Conservation (phyloP, 2,329 filamentous ascomycete genomes). For the Epichloe gansuensis region DNA sequence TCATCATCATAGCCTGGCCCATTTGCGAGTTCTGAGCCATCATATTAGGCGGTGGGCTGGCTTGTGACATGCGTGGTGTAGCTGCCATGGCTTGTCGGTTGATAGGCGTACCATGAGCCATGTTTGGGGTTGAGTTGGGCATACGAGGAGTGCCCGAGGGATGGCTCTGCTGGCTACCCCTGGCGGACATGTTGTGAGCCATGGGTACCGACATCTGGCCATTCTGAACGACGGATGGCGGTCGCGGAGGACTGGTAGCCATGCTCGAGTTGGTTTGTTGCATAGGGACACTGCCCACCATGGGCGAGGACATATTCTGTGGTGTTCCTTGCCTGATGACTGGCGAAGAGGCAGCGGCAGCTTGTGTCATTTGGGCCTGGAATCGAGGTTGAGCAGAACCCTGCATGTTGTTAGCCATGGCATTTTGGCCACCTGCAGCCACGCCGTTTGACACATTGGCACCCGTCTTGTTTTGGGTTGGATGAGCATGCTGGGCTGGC, state of each 20-base stretch:
- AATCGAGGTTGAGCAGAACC: conserved; percentile 33
- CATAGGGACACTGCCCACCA: conserved; percentile 50
- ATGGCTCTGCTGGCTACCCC: conserved; percentile 55
- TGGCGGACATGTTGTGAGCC: conserved; percentile 48
- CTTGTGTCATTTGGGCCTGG: conserved; percentile 44
- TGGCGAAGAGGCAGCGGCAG: conserved; percentile 52
- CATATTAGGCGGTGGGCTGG: conserved; percentile 47
- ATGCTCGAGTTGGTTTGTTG: conserved; percentile 54
- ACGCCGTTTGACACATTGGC: conserved; percentile 28
- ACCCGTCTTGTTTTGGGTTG: conserved; percentile 23
- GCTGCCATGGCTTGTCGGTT: conserved; percentile 36
- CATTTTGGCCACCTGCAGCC: conserved; percentile 16
- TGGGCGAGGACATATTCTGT: conserved; percentile 52
- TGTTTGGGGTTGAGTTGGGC: conserved; percentile 47
- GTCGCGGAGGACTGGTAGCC: conserved; percentile 53
- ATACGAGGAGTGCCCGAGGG: conserved; percentile 49
- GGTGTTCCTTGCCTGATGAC: conserved; percentile 50
- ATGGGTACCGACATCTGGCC: conserved; percentile 46
- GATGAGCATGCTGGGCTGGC: conserved; percentile 22
- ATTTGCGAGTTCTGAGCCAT: conserved; percentile 45
- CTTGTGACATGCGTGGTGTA: conserved; percentile 50
- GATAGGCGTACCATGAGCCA: conserved; percentile 47
- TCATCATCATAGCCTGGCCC: conserved; percentile 40
- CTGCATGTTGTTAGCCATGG: conserved; percentile 27
- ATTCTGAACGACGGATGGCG: conserved; percentile 51